Evolutionary conservation across 2,329 filamentous ascomycete genomes (phyloP).

Genomic region (Botrytis porri): DNA sequence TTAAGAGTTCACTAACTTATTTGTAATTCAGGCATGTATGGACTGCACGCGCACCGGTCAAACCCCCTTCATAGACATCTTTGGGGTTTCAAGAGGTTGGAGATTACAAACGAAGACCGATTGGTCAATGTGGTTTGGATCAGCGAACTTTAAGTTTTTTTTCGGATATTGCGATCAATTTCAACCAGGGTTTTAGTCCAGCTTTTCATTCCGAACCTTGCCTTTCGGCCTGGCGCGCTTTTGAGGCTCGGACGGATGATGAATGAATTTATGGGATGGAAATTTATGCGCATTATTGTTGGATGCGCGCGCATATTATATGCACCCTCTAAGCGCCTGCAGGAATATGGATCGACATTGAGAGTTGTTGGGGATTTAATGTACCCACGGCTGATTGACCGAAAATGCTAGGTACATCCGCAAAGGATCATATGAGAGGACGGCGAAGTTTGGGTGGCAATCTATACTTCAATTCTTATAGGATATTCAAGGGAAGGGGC

Average conservation of each 20-base stretch:
- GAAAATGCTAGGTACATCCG: slow-evolving; percentile 8
- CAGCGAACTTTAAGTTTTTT: neutral
- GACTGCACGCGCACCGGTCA: slow-evolving; percentile 33
- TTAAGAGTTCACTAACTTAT: slow-evolving; percentile 15
- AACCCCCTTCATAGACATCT: neutral
- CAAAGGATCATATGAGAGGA: neutral
- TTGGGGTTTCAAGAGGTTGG: neutral
- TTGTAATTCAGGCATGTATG: slow-evolving; percentile 33
- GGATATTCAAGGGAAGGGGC: slow-evolving; percentile 3
- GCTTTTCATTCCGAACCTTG: slow-evolving; percentile 11
- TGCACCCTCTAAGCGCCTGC: slow-evolving; percentile 24
- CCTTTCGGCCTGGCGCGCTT: slow-evolving; percentile 3
- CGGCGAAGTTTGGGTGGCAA: neutral
- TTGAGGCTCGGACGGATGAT: neutral
- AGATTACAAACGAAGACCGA: neutral
- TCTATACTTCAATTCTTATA: slow-evolving; percentile 6
- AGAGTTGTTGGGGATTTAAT: neutral
- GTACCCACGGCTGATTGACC: neutral
- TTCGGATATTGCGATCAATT: slow-evolving; percentile 16
- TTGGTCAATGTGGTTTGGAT: neutral
- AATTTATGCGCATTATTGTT: slow-evolving; percentile 10
- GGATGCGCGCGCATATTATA: slow-evolving; percentile 21
- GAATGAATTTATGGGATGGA: slow-evolving; percentile 7
- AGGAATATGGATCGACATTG: slow-evolving; percentile 10
- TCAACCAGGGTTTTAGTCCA: slow-evolving; percentile 1